Conservation (phyloP, 495 filamentous ascomycete genomes). For the Neurospora terricola region DNA sequence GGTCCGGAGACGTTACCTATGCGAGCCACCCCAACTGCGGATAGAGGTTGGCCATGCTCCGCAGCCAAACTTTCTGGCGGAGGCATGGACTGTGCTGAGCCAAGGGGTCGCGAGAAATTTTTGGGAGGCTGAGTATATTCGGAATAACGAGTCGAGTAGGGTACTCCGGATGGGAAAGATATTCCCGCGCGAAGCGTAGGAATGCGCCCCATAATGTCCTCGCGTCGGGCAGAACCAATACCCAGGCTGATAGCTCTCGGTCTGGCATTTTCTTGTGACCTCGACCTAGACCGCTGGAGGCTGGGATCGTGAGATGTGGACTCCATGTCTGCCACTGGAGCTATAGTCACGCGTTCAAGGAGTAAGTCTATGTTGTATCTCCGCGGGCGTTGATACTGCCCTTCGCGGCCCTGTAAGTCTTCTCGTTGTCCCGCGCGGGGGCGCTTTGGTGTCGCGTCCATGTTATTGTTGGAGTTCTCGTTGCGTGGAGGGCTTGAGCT, state of each 20-base stretch:
- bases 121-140: not conserved
- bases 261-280: not conserved
- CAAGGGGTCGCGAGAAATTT: not conserved
- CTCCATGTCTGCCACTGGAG: not conserved
- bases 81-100: not conserved
- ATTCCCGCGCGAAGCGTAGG: not conserved
- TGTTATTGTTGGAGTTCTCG: not conserved
- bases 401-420: not conserved
- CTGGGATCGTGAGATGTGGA: not conserved
- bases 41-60: not conserved
- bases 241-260: not conserved
- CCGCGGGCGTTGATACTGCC: not conserved
- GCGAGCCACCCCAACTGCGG: not conserved
- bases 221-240: not conserved
- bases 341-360: not conserved
- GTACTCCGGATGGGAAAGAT: not conserved
- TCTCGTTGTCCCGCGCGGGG: not conserved
- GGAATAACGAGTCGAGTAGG: not conserved
- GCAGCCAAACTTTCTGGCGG: not conserved
- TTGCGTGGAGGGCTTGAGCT: not conserved
- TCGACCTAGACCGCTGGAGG: not conserved
- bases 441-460: not conserved
- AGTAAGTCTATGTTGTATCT: not conserved
- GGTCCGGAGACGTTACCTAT: not conserved
- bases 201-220: not conserved